Percentiles rank a stretch among this genome's conserved stretches.
These are phyloP conservation scores for Nakataea oryzae DNA, from an alignment of 2,329 filamentous ascomycete genomes.

Conservation along the genomic window DNA sequence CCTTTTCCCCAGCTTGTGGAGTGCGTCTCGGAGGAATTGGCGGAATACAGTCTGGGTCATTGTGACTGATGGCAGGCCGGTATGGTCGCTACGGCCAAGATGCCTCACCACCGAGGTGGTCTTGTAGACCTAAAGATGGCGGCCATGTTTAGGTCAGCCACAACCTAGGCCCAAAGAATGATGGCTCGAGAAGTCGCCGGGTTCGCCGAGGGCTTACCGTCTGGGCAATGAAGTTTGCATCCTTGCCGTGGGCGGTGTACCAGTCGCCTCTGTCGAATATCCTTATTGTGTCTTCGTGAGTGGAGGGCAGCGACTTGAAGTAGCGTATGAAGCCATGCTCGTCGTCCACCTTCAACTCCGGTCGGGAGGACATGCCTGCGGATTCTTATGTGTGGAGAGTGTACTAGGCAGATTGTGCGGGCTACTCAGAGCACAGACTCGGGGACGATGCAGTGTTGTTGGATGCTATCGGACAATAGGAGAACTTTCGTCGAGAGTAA, in stretches of 20 bases:
- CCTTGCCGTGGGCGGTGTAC: conserved; percentile 85
- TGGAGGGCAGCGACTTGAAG: conserved; percentile 73
- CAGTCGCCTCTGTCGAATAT: conserved; percentile 92
- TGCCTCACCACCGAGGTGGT: conserved; percentile 92
- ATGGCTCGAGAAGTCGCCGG: not conserved
- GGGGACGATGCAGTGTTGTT: not conserved
- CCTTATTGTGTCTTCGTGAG: conserved; percentile 66
- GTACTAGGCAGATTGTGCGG: not conserved
- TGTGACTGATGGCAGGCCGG: conserved; percentile 84
- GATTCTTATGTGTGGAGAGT: not conserved
- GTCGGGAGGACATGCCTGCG: conserved; percentile 53
- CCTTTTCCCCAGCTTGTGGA: conserved; percentile 83
- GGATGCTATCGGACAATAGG: not conserved
- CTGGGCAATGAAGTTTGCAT: conserved; percentile 74
- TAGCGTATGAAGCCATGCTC: conserved; percentile 95
- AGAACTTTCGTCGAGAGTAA: not conserved
- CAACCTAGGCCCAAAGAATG: not conserved
- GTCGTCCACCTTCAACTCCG: conserved; percentile 76
- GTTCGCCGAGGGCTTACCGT: conserved; percentile 39
- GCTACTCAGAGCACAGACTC: not conserved
- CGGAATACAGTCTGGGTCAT: conserved; percentile 93
- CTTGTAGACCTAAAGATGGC: conserved; percentile 65
- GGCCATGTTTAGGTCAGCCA: not conserved
- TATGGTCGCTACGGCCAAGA: conserved; percentile 72
- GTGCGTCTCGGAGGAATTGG: conserved; percentile 86